Evolutionary conservation across 257 asterid species (phyloP).

Genomic region (Rhazya stricta): DNA sequence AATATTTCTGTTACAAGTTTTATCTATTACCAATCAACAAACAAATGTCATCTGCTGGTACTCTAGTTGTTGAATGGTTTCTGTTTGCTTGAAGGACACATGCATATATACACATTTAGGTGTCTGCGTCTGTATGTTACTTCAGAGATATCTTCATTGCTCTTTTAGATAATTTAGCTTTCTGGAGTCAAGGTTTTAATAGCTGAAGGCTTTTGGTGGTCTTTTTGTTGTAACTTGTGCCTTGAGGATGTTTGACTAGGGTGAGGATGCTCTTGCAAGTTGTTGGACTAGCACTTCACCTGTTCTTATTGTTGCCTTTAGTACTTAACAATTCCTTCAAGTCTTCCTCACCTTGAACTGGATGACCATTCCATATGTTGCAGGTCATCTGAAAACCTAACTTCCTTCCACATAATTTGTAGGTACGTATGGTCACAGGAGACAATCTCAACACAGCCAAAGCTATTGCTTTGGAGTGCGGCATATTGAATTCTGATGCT

Average conservation of each 20-base stretch:
- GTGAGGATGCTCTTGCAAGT: no score
- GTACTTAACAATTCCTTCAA: not conserved
- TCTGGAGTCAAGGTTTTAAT: not conserved
- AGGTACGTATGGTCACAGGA: slow-evolving; percentile 99
- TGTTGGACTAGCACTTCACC: not conserved
- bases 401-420: not conserved
- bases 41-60: not conserved
- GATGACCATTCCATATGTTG: not conserved
- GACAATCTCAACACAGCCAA: slow-evolving; percentile 87
- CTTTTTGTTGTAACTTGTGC: not conserved
- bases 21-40: not conserved
- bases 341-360: not conserved
- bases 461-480: slow-evolving; percentile 96
- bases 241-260: not conserved
- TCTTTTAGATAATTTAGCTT: not conserved
- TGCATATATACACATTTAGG: not conserved
- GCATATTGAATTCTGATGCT: slow-evolving; percentile 65
- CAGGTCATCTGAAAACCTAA: not conserved
- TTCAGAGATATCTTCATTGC: not conserved
- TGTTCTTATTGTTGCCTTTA: not conserved
- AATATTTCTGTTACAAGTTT: not conserved
- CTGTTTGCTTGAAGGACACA: not conserved
- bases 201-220: not conserved
- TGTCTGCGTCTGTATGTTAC: not conserved
- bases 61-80: not conserved